Percentiles rank a stretch among this genome's conserved stretches.
phyloP scores from a whole-genome alignment of 164 flowering plant species.

The Liquidambar formosana region DNA sequence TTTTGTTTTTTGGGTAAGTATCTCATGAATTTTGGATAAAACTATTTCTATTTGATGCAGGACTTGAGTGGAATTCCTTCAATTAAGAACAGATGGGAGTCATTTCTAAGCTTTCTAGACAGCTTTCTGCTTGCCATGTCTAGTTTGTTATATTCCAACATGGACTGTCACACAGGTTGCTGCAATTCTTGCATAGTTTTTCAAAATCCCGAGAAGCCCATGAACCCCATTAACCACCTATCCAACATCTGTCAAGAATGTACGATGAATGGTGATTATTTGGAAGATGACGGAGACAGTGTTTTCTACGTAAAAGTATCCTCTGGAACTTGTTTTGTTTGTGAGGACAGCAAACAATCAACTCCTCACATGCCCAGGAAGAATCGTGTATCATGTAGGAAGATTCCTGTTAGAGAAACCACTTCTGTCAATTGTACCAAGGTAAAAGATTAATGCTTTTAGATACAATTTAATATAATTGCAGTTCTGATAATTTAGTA shows the following conservation, averaged over 20 bases:
- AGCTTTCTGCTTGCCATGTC: background rate
- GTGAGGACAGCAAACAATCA: background rate
- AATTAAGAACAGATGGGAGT: background rate
- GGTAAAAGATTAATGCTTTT: background rate
- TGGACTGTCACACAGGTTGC: background rate
- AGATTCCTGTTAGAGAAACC: constrained; percentile 10
- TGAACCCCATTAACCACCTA: background rate
- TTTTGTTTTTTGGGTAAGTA: too few relatives aligned
- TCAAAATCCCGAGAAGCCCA: background rate
- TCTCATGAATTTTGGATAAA: background rate
- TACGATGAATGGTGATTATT: background rate
- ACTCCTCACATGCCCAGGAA: background rate
- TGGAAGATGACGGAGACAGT: background rate
- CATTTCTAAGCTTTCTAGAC: background rate
- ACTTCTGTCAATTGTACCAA: constrained; percentile 4
- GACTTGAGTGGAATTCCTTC: background rate
- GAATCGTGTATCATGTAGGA: background rate
- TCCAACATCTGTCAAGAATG: background rate
- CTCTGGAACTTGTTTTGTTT: background rate
- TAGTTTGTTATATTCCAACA: background rate
- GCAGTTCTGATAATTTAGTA: background rate
- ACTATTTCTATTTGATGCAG: background rate
- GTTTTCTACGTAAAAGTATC: background rate
- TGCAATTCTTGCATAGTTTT: background rate
- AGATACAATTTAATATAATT: background rate